A percentile compares a stretch with the other conserved stretches of the same genome.
Evolutionary conservation across 164 flowering plant genomes (phyloP).

Genomic region (Hamamelis virginiana): DNA sequence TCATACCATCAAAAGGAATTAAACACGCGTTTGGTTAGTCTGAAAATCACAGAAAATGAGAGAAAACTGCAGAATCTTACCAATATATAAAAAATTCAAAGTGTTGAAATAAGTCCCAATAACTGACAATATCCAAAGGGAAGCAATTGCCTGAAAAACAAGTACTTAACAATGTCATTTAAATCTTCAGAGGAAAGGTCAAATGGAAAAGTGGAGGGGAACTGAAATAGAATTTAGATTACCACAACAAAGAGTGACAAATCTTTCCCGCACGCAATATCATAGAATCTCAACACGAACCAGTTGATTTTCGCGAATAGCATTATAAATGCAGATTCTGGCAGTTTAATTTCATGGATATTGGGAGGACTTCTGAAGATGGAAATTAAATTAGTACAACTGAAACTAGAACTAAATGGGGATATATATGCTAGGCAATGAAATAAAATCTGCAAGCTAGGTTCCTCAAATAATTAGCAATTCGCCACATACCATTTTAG

Average conservation of each 20-base stretch:
- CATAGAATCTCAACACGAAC: constrained; percentile 25
- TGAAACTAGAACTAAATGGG: background rate
- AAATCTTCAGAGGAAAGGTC: background rate
- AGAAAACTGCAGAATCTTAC: constrained; percentile 21
- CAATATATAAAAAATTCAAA: constrained; percentile 35
- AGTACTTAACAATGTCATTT: background rate
- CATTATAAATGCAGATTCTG: constrained; percentile 31
- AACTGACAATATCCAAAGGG: constrained; percentile 44
- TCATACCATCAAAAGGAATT: constrained; percentile 1
- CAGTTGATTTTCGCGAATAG: constrained; percentile 20
- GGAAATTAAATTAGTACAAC: background rate
- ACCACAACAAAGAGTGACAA: constrained; percentile 36
- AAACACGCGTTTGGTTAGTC: background rate
- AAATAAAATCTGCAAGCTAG: too few species aligned
- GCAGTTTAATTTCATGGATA: constrained; percentile 22
- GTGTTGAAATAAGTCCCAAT: constrained; percentile 42
- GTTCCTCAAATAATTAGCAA: too few species aligned
- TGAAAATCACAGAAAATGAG: background rate
- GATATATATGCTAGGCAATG: too few species aligned
- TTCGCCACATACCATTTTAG: background rate
- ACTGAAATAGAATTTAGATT: constrained; percentile 1
- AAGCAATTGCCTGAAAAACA: constrained; percentile 26
- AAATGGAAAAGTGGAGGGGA: background rate
- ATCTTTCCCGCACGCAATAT: constrained; percentile 41
- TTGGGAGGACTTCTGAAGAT: constrained; percentile 39